These are phyloP conservation scores for Chlamydomonas sp. DNA, from an alignment of 139 green algal genomes.

Conservation along the genomic window DNA sequence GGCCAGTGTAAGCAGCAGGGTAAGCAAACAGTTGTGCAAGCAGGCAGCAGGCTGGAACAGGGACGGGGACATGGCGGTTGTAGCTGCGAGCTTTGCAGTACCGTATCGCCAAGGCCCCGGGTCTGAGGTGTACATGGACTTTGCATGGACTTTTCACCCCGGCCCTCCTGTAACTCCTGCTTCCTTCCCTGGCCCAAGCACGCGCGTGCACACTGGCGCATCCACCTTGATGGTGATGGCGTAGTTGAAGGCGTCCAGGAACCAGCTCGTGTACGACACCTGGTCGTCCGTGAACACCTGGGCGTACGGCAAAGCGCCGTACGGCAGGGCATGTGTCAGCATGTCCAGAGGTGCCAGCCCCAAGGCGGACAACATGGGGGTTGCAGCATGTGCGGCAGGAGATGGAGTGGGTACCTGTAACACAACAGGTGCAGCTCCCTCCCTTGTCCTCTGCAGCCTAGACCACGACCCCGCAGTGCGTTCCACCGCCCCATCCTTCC, in stretches of 20 bases:
- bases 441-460: no score
- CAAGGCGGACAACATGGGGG: no score
- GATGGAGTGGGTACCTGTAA: no score
- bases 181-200: neutral
- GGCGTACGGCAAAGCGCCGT: neutral
- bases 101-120: no score
- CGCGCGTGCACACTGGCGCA: neutral
- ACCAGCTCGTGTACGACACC: constrained; percentile 99
- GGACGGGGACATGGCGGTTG: no score
- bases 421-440: no score
- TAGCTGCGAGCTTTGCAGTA: no score
- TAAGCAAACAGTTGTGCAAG: neutral
- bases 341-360: neutral
- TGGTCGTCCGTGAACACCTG: constrained; percentile 70
- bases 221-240: constrained; percentile 72
- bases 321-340: neutral
- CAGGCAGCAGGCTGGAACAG: no score
- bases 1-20: neutral
- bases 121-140: constrained; percentile 14
- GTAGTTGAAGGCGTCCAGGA: constrained; percentile 99
- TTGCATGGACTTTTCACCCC: neutral
- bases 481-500: no score
- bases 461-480: no score
- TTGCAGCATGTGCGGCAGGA: no score
- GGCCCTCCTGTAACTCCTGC: neutral